Base-by-base conservation (phyloP, 2,329 filamentous ascomycete species). In the Exophiala oligosperma region DNA sequence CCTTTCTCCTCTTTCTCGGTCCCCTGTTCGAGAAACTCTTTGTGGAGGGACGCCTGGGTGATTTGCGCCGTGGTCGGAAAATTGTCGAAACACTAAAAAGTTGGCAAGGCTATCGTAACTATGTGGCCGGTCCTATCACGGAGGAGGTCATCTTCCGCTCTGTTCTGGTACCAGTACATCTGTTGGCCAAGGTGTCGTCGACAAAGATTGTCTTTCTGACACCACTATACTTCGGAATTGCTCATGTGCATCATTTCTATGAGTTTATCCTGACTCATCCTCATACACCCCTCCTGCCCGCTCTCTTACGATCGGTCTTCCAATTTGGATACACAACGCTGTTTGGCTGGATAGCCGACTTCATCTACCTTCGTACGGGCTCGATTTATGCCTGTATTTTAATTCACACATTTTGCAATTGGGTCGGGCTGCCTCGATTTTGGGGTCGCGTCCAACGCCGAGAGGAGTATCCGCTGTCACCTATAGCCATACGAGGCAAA, bases 71-170 rank as follows among this genome's bases (percentile, higher is more conserved):
- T 28, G 75, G 85, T 8, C 74, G 75, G 35, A 80, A 84, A 43
- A 66, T 90, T 12, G 75, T 77, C n/a, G 81, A 84, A 54, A 74
- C 86, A 12, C 82, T 90, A 67, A 78, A 80, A 62, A 88, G 89
- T 64, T 94, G 89, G 89, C 88, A 88, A 54, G 86, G 85, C 37
- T 96, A 90, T 84, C 85, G 94, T 65, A 97, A 97, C 71, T 85
- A 89, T 70, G 82, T 97, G 61, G 90, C 90, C 41, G 92, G 91
- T 37, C 92, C 94, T 0, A 77, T 94, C 54, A 96, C 92, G 9
- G 94, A 99, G 77, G 94, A 99, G 75, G 79, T 96, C 60, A 88
- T 97, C 68, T 99, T 97, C 80, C 90, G 94, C 69, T 91, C 91
- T 2, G 85, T 92, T 65, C 87, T 92, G 52, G 82, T 97, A 40